Conservation (phyloP, 139 green algal species). For the Tetraselmis chui region DNA sequence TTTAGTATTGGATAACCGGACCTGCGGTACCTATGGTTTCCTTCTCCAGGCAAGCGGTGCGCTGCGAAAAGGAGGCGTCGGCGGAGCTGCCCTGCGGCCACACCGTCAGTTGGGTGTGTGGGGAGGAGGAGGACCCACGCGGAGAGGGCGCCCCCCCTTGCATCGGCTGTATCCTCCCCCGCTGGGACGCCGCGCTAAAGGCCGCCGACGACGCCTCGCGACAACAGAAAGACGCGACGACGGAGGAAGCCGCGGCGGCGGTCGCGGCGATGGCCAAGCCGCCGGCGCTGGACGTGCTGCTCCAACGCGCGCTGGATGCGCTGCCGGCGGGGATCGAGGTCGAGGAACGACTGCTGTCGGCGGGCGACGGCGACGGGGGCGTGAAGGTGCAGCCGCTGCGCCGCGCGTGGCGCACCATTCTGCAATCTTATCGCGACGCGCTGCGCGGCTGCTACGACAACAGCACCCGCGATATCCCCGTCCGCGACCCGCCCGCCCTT, state of each 20-base stretch:
- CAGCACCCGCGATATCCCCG: not conserved
- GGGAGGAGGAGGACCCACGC: not conserved
- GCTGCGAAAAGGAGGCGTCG: not conserved
- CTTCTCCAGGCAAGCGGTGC: not conserved
- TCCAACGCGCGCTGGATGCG: not conserved
- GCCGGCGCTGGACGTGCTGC: not conserved
- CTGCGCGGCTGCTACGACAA: not conserved
- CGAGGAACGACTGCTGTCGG: too few relatives aligned
- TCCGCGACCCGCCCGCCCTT: not conserved
- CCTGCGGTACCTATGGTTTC: too few relatives aligned
- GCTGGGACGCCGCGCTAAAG: not conserved
- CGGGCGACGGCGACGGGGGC: too few relatives aligned
- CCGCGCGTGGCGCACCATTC: not conserved
- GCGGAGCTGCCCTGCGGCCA: not conserved
- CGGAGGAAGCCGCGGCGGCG: too few relatives aligned
- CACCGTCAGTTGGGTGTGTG: not conserved
- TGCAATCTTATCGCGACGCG: not conserved
- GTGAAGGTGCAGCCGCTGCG: not conserved
- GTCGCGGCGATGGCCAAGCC: too few relatives aligned
- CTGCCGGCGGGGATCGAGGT: not conserved
- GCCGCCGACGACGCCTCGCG: too few relatives aligned
- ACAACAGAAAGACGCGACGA: too few relatives aligned
- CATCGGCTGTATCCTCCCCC: not conserved
- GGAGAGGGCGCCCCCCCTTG: not conserved
- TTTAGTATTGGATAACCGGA: too few relatives aligned